These are phyloP conservation scores for Picea sitchensis DNA, from an alignment of 75 land plant genomes.

Conservation along the genomic window DNA sequence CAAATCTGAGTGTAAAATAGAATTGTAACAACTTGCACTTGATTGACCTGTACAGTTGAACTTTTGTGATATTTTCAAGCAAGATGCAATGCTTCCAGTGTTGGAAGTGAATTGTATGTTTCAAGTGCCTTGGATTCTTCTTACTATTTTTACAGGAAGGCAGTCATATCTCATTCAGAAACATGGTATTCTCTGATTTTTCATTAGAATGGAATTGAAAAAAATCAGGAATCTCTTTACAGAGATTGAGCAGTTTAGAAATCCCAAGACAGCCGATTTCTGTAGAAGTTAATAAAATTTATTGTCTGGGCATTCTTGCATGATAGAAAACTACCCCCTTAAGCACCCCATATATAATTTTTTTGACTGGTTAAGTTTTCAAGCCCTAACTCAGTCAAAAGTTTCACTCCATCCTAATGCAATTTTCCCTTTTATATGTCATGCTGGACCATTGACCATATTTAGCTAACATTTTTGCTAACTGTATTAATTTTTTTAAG, in stretches of 20 bases:
- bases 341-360: no score
- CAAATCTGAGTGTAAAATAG: slow-evolving; percentile 4
- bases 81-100: neutral
- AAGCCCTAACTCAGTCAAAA: neutral
- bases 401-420: neutral
- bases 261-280: no score
- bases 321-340: no score
- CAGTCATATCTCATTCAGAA: neutral
- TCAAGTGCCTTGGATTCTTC: neutral
- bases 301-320: no score
- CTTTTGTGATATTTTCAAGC: neutral
- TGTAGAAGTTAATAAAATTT: no score
- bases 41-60: neutral
- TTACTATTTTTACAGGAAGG: neutral
- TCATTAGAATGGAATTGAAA: no score
- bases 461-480: no score
- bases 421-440: neutral
- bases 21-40: neutral
- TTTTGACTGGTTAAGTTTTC: neutral
- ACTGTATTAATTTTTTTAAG: no score
- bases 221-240: no score
- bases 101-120: neutral
- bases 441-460: no score
- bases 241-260: no score
- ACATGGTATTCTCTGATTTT: neutral